Evolutionary conservation across 495 filamentous ascomycete genomes (phyloP), one percentile per base, ranked within the genome.

Genomic region (Trichoderma virens): DNA sequence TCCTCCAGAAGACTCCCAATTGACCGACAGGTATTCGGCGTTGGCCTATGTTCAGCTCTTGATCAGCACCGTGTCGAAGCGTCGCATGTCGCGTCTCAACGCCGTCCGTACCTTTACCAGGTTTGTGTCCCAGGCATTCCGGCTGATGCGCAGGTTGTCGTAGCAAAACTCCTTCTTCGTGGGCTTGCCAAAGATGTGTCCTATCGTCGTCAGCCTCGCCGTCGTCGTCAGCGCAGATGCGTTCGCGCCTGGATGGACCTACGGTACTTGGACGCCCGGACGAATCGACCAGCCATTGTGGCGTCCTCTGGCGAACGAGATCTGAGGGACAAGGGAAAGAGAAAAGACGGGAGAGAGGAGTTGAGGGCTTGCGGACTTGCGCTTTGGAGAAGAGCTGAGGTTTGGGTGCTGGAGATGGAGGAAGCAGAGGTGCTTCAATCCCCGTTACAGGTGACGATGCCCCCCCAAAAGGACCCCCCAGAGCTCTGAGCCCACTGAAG

Each of bases 81-180:
- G 76, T 73, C 60, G 2, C 30, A 25, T 34, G 23, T 1, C 56
- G 30, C 34, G 30, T 31, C 32, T 62, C 60, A 31, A 20, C 28
- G 59, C 20, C 7, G 30, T 25, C 31, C 82, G 67, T 68, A 94
- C 93, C 85, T 98, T 98, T 76, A 98, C 82, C 62, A 98, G 82
- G 78, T 98, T 98, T 74, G 91, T 97, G 77, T 98, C 94, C 93
- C 94, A 98, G 62, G 95, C 93, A 86, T 98, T 98, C 75, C 86
- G 87, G 66, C 93, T 97, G 75, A 98, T 89, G 68, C 82, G 85
- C 69, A 98, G 82, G 74, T 98, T 98, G 80, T 98, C 95, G 76
- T 97, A 98, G 81, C 92, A 97, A 54, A 79, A 81, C 77, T 93
- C 93, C 85, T 96, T 97, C 78, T 88, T 86, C 62, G 93, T 93